Conservation (phyloP, 2,329 filamentous ascomycete species). For the Paracoccidioides lutzii region DNA sequence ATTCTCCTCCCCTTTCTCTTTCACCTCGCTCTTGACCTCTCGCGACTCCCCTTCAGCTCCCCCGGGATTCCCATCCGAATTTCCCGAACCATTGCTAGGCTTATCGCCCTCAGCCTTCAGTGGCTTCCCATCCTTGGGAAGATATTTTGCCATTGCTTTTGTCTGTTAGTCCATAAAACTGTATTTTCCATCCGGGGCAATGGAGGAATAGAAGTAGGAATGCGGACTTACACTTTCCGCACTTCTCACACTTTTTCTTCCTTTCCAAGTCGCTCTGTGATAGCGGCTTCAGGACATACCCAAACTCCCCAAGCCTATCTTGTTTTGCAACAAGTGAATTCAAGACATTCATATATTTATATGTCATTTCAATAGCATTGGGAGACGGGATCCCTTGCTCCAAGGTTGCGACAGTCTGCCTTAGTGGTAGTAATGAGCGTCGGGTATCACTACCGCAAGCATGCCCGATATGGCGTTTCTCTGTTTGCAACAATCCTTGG, state of each 20-base stretch:
- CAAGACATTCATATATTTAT: slow-evolving; percentile 6
- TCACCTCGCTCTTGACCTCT: too few relatives aligned
- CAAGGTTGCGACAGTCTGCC: background rate
- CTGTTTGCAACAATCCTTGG: too few relatives aligned
- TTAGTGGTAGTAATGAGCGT: background rate
- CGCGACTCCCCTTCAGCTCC: background rate
- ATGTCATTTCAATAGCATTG: background rate
- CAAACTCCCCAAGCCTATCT: slow-evolving; percentile 5
- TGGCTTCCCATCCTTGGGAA: background rate
- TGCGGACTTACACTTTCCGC: background rate
- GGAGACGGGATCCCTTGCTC: background rate
- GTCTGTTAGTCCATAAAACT: background rate
- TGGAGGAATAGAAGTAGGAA: background rate
- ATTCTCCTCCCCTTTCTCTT: background rate
- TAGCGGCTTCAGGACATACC: slow-evolving; percentile 11
- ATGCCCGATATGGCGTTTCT: too few relatives aligned
- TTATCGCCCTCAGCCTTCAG: background rate
- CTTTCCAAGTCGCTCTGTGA: slow-evolving; percentile 6
- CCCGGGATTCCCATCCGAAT: background rate
- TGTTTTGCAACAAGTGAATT: slow-evolving; percentile 8
- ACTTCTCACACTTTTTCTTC: slow-evolving; percentile 10
- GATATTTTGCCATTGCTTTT: background rate
- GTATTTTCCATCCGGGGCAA: background rate
- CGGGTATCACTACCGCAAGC: background rate
- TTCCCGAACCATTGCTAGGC: background rate